Conservation (phyloP, 2,329 filamentous ascomycete genomes). For the Cucurbitaria berberidis region DNA sequence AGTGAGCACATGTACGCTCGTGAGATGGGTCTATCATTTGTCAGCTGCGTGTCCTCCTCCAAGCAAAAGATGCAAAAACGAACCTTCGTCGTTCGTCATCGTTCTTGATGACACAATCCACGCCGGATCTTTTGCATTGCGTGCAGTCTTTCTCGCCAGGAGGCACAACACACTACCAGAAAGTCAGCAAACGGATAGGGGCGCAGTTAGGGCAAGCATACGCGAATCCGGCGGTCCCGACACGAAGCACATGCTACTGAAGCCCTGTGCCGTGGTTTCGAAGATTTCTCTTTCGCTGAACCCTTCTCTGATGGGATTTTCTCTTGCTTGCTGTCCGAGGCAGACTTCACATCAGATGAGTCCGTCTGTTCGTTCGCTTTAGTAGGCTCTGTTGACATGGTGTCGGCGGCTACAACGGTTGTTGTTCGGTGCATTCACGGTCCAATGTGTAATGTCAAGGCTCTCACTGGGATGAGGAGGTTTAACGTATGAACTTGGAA, state of each 20-base stretch:
- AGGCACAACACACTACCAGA: slow-evolving; percentile 59
- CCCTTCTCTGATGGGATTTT: slow-evolving; percentile 19
- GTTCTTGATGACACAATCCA: slow-evolving; percentile 63
- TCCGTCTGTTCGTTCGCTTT: slow-evolving; percentile 22
- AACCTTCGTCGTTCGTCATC: slow-evolving; percentile 64
- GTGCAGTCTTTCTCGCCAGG: slow-evolving; percentile 59
- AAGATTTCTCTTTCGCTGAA: slow-evolving; percentile 25
- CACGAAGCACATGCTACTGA: slow-evolving; percentile 64
- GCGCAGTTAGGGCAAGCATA: slow-evolving; percentile 25
- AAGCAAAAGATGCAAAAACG: not conserved
- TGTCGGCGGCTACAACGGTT: slow-evolving; percentile 17
- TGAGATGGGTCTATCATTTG: slow-evolving; percentile 58
- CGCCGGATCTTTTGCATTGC: slow-evolving; percentile 60
- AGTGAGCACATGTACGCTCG: slow-evolving; percentile 65
- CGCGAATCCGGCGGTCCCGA: slow-evolving; percentile 53
- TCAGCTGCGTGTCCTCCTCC: not conserved
- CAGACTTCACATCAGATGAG: slow-evolving; percentile 19
- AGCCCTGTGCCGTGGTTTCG: slow-evolving; percentile 52
- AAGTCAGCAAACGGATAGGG: slow-evolving; percentile 28
- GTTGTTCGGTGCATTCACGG: not conserved
- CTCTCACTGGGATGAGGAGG: not conserved
- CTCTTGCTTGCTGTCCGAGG: slow-evolving; percentile 15
- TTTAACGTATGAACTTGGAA: not conserved
- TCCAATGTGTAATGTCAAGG: not conserved
- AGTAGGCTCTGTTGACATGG: slow-evolving; percentile 12